phyloP scores from a whole-genome alignment of 73 alveolate genomes.

The Tetrahymena malaccensis region DNA sequence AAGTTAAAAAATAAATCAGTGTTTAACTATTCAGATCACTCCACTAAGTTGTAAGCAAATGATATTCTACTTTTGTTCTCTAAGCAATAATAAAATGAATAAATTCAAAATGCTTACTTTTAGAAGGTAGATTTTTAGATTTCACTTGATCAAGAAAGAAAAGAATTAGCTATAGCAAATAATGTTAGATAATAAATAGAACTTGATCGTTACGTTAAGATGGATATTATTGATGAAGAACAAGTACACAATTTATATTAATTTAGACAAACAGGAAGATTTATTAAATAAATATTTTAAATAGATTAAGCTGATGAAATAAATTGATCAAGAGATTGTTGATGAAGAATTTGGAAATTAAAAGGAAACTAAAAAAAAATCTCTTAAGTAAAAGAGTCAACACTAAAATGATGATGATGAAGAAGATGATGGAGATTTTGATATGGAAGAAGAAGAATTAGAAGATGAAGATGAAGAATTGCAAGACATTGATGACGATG shows the following conservation, averaged over 20 bases:
- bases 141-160: not conserved
- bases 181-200: not conserved
- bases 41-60: not conserved
- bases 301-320: not conserved
- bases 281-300: too few relatives aligned
- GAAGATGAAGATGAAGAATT: not conserved
- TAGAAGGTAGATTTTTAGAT: not conserved
- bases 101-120: not conserved
- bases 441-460: not conserved
- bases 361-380: not conserved
- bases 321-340: not conserved
- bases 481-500: not conserved
- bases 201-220: not conserved
- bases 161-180: not conserved
- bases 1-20: not conserved
- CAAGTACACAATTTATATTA: not conserved
- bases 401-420: not conserved
- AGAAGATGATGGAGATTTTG: not conserved
- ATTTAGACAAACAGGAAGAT: too few relatives aligned
- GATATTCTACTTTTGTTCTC: not conserved
- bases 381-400: not conserved
- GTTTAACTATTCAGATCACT: not conserved
- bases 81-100: not conserved
- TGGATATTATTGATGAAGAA: not conserved
- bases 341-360: not conserved